These are phyloP conservation scores for Dittrichia graveolens DNA, from an alignment of 129 eudicot species.

Conservation along the genomic window DNA sequence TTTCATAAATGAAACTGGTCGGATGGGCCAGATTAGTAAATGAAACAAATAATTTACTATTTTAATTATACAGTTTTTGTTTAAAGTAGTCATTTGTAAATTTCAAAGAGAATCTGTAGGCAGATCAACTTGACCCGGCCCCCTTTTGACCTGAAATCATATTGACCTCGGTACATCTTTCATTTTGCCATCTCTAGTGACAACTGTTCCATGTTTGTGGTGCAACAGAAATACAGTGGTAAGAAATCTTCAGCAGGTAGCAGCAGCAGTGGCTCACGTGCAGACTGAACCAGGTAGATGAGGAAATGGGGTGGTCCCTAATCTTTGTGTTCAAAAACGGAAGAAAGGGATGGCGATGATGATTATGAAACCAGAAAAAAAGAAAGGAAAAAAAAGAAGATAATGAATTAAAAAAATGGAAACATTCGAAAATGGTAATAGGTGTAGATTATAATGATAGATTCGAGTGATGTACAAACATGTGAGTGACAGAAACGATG, in stretches of 20 bases:
- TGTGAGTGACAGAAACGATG: conserved; percentile 18
- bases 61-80: background rate
- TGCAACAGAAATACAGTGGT: conserved; percentile 55
- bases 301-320: background rate
- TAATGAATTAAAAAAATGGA: conserved; percentile 10
- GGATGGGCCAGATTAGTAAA: too few species aligned
- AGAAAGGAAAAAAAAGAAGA: background rate
- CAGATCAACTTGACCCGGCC: background rate
- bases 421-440: conserved; percentile 27
- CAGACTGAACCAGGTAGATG: conserved; percentile 37
- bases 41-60: background rate
- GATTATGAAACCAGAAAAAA: conserved; percentile 1
- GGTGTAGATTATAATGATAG: conserved; percentile 33
- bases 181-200: background rate
- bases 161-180: background rate
- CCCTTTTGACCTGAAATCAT: background rate
- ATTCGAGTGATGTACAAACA: conserved; percentile 36
- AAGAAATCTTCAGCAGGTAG: conserved; percentile 48
- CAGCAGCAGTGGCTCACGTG: conserved; percentile 44
- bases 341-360: conserved; percentile 5
- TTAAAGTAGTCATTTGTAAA: background rate
- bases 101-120: background rate
- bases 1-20: too few species aligned
- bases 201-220: conserved; percentile 3
- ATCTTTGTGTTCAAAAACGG: background rate